Evolutionary conservation across 2,329 filamentous ascomycete species (phyloP).

Genomic region (Colletotrichum tropicicola): DNA sequence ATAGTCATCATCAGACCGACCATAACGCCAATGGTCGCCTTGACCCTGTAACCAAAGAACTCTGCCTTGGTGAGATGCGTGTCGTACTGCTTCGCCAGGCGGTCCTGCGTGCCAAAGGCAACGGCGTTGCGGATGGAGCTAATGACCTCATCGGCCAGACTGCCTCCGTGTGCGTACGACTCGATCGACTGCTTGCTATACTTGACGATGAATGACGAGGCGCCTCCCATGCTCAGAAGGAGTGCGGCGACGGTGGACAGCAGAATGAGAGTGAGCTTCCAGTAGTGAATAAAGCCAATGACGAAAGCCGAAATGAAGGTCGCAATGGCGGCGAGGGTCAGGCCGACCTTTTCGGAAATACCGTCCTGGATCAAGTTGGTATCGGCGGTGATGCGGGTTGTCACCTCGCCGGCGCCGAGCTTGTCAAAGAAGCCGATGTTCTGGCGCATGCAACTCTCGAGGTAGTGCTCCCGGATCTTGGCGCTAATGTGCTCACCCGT

Average conservation of each 20-base stretch:
- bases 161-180: conserved; percentile 85
- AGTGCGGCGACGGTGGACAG: conserved; percentile 84
- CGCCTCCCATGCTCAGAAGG: conserved; percentile 77
- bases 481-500: conserved; percentile 81
- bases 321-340: conserved; percentile 79
- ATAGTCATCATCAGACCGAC: conserved; percentile 84
- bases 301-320: conserved; percentile 91
- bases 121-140: conserved; percentile 92
- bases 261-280: conserved; percentile 92
- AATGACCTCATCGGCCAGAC: conserved; percentile 92
- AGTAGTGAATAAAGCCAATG: conserved; percentile 90
- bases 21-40: conserved; percentile 79
- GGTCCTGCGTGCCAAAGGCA: conserved; percentile 93
- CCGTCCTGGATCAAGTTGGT: conserved; percentile 94
- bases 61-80: conserved; percentile 77
- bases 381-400: conserved; percentile 92
- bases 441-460: conserved; percentile 84
- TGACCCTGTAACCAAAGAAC: conserved; percentile 78
- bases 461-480: conserved; percentile 84
- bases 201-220: conserved; percentile 79
- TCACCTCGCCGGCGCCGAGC: conserved; percentile 90
- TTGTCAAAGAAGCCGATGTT: conserved; percentile 96
- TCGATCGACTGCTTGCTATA: conserved; percentile 81
- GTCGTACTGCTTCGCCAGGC: conserved; percentile 89
- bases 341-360: conserved; percentile 86